A percentile compares a stretch with the other conserved stretches of the same genome.
Evolutionary conservation across 176 grass and related monocot genomes (phyloP).

Genomic region (Hsuehochloa calcarea): DNA sequence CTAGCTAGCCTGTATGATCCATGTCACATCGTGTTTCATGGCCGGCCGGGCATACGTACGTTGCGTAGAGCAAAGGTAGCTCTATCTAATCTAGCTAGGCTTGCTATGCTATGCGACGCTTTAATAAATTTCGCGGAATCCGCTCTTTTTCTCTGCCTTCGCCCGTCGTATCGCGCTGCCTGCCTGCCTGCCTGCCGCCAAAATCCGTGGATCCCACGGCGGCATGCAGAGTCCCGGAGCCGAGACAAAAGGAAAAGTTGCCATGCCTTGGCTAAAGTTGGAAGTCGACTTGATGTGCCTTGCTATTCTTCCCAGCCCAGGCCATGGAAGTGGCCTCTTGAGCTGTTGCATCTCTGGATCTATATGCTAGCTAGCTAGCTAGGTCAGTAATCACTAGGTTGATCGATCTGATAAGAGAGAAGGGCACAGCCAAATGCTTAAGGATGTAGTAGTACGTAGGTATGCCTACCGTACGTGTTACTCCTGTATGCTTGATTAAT

Average conservation of each 20-base stretch:
- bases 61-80: background rate
- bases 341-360: background rate
- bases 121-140: background rate
- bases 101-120: background rate
- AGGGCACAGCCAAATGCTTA: background rate
- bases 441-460: background rate
- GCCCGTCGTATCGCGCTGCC: background rate
- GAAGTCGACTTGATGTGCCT: background rate
- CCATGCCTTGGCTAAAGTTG: background rate
- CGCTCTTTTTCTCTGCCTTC: background rate
- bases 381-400: background rate
- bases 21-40: conserved; percentile 15
- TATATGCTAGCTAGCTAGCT: background rate
- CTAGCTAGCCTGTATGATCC: background rate
- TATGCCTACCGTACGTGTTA: background rate
- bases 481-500: background rate
- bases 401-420: background rate
- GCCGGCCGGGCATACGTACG: background rate
- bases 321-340: background rate
- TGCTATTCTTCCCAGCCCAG: background rate
- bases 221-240: background rate
- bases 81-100: background rate
- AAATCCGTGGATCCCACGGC: background rate
- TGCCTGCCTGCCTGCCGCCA: background rate
- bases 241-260: background rate